Percentiles rank a stretch among this genome's conserved stretches.
Evolutionary conservation across 2,329 filamentous ascomycete genomes (phyloP).

Genomic region (Aspergillus sp.): DNA sequence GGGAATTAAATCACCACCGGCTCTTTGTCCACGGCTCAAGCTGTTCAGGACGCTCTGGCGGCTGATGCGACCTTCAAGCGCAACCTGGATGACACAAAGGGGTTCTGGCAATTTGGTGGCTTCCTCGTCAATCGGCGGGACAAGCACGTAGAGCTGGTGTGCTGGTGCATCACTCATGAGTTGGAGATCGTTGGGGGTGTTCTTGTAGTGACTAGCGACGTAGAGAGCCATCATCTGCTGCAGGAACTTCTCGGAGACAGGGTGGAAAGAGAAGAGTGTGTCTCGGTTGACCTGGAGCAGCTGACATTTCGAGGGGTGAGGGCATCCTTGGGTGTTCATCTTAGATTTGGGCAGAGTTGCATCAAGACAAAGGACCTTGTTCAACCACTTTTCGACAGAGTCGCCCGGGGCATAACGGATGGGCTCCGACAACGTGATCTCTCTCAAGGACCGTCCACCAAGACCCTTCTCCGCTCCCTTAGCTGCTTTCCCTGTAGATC

Average conservation of each 20-base stretch:
- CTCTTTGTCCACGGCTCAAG: constrained; percentile 78
- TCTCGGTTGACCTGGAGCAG: constrained; percentile 92
- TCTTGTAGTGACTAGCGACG: constrained; percentile 96
- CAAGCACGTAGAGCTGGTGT: constrained; percentile 91
- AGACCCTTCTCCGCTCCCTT: constrained; percentile 56
- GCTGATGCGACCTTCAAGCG: constrained; percentile 91
- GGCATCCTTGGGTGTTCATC: constrained; percentile 67
- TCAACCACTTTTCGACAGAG: constrained; percentile 91
- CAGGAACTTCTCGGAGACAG: constrained; percentile 91
- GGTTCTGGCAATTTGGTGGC: constrained; percentile 80
- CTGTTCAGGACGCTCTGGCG: constrained; percentile 85
- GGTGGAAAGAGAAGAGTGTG: constrained; percentile 95
- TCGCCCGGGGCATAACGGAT: constrained; percentile 92
- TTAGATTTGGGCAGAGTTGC: constrained; percentile 78
- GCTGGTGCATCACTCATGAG: constrained; percentile 97
- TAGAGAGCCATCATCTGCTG: constrained; percentile 98
- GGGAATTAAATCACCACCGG: constrained; percentile 87
- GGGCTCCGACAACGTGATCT: constrained; percentile 87
- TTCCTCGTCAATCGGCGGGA: constrained; percentile 73
- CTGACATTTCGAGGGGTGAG: constrained; percentile 85
- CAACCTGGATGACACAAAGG: constrained; percentile 88
- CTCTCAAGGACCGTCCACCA: constrained; percentile 72
- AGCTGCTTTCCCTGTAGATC: constrained; percentile 65
- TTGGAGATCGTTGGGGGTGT: constrained; percentile 95
- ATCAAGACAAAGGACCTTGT: constrained; percentile 86